phyloP scores from a whole-genome alignment of 2,329 filamentous ascomycete genomes.

The Drechslerella dactyloides region DNA sequence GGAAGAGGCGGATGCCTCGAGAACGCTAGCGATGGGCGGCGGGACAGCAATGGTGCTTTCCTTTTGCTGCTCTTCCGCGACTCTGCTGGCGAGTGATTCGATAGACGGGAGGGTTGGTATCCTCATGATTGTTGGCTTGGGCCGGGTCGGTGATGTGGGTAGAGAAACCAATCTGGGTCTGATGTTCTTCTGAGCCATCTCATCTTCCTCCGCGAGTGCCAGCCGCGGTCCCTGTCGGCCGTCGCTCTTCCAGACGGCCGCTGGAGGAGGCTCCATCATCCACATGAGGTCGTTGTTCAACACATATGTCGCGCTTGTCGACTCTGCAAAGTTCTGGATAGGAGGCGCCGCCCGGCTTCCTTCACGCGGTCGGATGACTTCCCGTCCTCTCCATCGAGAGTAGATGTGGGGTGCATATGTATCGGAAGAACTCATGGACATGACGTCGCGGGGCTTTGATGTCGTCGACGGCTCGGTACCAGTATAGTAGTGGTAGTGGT shows the following conservation, averaged over 20 bases:
- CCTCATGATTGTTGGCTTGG: constrained; percentile 47
- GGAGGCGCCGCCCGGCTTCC: constrained; percentile 30
- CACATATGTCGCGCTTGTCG: constrained; percentile 28
- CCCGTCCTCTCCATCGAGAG: constrained; percentile 34
- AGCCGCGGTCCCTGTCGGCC: constrained; percentile 43
- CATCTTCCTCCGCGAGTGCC: constrained; percentile 38
- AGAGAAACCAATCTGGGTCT: constrained; percentile 27
- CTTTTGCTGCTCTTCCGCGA: constrained; percentile 36
- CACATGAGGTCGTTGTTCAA: constrained; percentile 46
- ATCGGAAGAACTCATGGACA: constrained; percentile 45
- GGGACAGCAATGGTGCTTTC: constrained; percentile 12
- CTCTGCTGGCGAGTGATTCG: constrained; percentile 42
- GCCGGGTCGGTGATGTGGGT: constrained; percentile 25
- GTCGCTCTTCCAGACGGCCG: constrained; percentile 48
- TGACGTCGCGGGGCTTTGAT: constrained; percentile 30
- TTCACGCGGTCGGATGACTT: constrained; percentile 26
- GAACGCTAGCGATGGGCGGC: constrained; percentile 11
- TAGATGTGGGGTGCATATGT: constrained; percentile 33
- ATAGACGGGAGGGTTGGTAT: constrained; percentile 44
- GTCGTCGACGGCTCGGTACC: constrained; percentile 27
- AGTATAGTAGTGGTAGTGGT: constrained; percentile 48
- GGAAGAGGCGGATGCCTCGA: constrained; percentile 14
- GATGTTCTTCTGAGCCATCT: constrained; percentile 37
- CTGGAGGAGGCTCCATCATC: constrained; percentile 50
- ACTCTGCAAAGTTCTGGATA: constrained; percentile 45